phyloP scores from a whole-genome alignment of 805 yeast genomes.

The Nakazawaea wickerhamii region DNA sequence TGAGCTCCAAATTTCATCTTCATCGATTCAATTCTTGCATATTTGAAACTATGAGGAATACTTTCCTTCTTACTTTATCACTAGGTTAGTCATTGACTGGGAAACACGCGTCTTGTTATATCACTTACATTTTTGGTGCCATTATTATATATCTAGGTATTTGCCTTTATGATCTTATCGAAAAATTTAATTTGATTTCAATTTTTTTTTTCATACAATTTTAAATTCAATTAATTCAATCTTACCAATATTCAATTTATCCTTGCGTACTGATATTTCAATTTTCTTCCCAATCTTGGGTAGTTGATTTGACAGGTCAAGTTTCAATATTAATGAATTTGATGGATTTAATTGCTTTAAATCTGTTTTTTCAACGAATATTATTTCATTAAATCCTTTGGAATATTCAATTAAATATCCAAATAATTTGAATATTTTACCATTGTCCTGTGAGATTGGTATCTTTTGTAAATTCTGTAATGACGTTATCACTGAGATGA shows the following conservation, averaged over 20 bases:
- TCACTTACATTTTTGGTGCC: slow-evolving; percentile 8
- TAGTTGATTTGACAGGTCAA: not conserved
- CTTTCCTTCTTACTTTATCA: slow-evolving; percentile 9
- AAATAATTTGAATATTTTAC: slow-evolving; percentile 1
- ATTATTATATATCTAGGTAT: no score
- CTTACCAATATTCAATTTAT: not conserved
- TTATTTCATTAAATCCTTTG: slow-evolving; percentile 5
- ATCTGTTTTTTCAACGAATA: slow-evolving; percentile 8
- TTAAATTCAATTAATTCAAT: not conserved
- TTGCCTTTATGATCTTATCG: no score
- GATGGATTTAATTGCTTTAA: not conserved
- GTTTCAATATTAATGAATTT: slow-evolving; percentile 4
- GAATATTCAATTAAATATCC: slow-evolving; percentile 8
- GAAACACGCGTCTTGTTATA: not conserved
- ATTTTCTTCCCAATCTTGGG: slow-evolving; percentile 2
- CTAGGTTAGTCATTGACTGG: not conserved
- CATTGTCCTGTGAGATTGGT: not conserved
- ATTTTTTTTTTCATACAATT: slow-evolving; percentile 1
- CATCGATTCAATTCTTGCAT: slow-evolving; percentile 31
- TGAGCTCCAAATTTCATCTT: slow-evolving; percentile 81
- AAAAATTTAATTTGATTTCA: not conserved
- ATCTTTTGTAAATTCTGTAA: not conserved
- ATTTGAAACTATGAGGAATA: slow-evolving; percentile 21
- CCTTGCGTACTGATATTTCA: slow-evolving; percentile 4
- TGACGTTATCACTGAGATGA: slow-evolving; percentile 6